A percentile compares a stretch with the other conserved stretches of the same genome.
Evolutionary conservation across 306 rosid genomes (phyloP).

Genomic region (Rosa lucieae): DNA sequence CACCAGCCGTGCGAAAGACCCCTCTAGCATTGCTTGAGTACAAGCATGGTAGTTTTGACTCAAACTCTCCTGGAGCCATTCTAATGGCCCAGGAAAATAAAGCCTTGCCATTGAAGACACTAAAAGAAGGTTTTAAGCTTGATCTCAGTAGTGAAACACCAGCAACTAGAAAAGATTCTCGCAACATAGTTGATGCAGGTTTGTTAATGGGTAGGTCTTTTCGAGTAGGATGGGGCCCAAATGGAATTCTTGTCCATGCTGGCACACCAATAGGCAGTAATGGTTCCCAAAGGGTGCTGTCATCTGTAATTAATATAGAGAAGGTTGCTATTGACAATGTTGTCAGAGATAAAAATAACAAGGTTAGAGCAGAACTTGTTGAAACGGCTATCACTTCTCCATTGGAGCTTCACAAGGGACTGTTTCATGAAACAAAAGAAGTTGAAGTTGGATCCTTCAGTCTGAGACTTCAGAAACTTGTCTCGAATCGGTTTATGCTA

Average conservation of each 20-base stretch:
- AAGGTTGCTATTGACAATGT: slow-evolving; percentile 85
- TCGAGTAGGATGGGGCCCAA: slow-evolving; percentile 99
- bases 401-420: slow-evolving; percentile 67
- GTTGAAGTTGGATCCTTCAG: slow-evolving; percentile 66
- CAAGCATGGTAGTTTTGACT: slow-evolving; percentile 71
- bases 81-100: slow-evolving; percentile 81
- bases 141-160: slow-evolving; percentile 75
- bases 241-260: slow-evolving; percentile 82
- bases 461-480: slow-evolving; percentile 73
- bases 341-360: slow-evolving; percentile 82
- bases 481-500: slow-evolving; percentile 54
- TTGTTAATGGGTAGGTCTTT: slow-evolving; percentile 95
- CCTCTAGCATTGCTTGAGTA: slow-evolving; percentile 89
- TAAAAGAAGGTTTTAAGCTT: slow-evolving; percentile 76
- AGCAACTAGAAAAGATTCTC: slow-evolving; percentile 53
- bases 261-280: slow-evolving; percentile 66
- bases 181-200: slow-evolving; percentile 90
- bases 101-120: slow-evolving; percentile 49
- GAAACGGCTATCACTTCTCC: slow-evolving; percentile 70
- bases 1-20: slow-evolving; percentile 61
- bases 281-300: slow-evolving; percentile 47
- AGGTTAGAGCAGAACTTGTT: slow-evolving; percentile 65
- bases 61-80: slow-evolving; percentile 69
- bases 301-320: slow-evolving; percentile 79
- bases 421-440: slow-evolving; percentile 59